Base-by-base conservation (phyloP, 371 early-diverging fungal genomes). In the Rhizopus sp. region DNA sequence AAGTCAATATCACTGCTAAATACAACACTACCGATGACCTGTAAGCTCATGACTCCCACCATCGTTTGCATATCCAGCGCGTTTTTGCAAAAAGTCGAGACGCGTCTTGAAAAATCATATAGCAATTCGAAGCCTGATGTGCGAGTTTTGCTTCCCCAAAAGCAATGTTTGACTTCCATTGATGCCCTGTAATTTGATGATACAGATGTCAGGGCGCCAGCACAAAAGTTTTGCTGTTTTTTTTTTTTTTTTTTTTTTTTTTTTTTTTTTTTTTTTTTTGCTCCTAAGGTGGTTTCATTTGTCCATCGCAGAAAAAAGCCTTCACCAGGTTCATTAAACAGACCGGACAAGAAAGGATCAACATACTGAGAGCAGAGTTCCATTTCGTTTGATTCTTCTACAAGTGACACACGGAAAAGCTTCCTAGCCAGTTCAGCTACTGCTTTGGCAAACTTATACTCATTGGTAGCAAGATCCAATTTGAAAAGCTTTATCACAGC, bases 81-180 rank as follows among this genome's bases (percentile, higher is more conserved):
- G 48, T 55, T 30, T 50, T 63, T 63, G 39, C 58, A 58, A 45
- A 57, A 58, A 42, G 39, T 50, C 31, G 54, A 57, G 44, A 57
- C 50, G 33, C 58, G 57, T 57, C 63, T 32, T 45, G 46, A 48
- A 48, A 57, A 29, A 63, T 48, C 10, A 38, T 35, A 31, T 48
- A 57, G 44, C 42, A 30, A 46, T 63, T 63, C 46, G 50, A 31
- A 23, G 12, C 55, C 7, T 55, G 44, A 31, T 44, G 15, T 35
- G 55, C 55, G 32, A 54, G 55, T 51, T 62, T 56, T n/a, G 51
- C 53, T 31, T 62, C 62, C 34, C 62, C 62, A 38, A 46, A 62
- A 17, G 40, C 62, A 56, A 55, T 56, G 39, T 46, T 62, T 1
- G 50, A 44, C 31, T 56, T 34, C 16, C 9, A 58, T 46, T 17